These are phyloP conservation scores for Seiridium cupressi DNA, from an alignment of 2,329 filamentous ascomycete species.

Conservation along the genomic window DNA sequence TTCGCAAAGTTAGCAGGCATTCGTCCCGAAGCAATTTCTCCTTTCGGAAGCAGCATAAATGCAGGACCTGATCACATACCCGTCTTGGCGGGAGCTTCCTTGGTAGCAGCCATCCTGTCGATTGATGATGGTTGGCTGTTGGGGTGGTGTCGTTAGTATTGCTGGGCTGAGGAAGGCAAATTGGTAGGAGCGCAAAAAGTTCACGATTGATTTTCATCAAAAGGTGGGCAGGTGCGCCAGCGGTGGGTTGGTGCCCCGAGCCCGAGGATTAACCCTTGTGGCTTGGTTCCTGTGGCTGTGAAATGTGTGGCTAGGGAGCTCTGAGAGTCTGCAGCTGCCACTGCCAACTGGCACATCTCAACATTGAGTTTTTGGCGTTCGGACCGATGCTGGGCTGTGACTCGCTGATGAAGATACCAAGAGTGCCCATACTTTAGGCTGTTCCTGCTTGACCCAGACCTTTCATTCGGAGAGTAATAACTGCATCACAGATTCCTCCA, in stretches of 20 bases:
- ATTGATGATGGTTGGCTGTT: constrained; percentile 24
- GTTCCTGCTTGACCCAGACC: too few relatives aligned
- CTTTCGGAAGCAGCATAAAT: too few relatives aligned
- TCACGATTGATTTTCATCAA: constrained; percentile 14
- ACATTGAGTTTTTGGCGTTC: too few relatives aligned
- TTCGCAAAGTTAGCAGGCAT: neutral
- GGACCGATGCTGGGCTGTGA: too few relatives aligned
- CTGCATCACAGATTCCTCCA: too few relatives aligned
- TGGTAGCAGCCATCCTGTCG: constrained; percentile 45
- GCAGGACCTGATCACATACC: constrained; percentile 20
- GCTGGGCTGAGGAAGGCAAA: constrained; percentile 13
- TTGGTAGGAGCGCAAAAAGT: constrained; percentile 10
- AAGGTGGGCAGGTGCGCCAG: neutral
- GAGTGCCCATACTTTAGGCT: too few relatives aligned
- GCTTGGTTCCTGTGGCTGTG: neutral
- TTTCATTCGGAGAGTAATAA: too few relatives aligned
- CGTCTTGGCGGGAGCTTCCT: constrained; percentile 55
- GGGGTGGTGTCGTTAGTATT: constrained; percentile 23
- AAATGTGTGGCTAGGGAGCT: too few relatives aligned
- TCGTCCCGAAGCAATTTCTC: too few relatives aligned
- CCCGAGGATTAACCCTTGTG: neutral
- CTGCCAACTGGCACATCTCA: neutral
- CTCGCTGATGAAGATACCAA: too few relatives aligned
- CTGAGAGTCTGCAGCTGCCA: too few relatives aligned
- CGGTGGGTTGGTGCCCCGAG: neutral